phyloP scores from a whole-genome alignment of 805 yeast species.

The Candida gorgasii region DNA sequence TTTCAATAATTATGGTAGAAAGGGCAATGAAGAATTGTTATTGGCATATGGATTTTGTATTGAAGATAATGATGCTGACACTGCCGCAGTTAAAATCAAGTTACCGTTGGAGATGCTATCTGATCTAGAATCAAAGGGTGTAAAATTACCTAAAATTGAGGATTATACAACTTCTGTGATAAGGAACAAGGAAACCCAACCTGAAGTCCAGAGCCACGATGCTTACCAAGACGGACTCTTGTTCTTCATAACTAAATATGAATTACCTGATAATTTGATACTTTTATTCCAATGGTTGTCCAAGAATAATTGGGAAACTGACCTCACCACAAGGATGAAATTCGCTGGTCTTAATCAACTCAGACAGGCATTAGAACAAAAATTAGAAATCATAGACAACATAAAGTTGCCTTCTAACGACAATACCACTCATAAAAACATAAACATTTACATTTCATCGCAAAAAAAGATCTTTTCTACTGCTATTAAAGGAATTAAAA shows the following conservation, averaged over 20 bases:
- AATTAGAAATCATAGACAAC: slow-evolving; percentile 34
- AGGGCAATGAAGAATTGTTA: slow-evolving; percentile 80
- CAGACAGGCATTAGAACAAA: slow-evolving; percentile 51
- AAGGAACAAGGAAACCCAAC: slow-evolving; percentile 7
- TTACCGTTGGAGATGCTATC: slow-evolving; percentile 39
- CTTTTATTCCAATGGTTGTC: slow-evolving; percentile 57
- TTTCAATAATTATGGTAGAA: slow-evolving; percentile 83
- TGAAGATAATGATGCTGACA: slow-evolving; percentile 57
- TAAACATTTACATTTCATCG: slow-evolving; percentile 47
- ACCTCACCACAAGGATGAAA: slow-evolving; percentile 51
- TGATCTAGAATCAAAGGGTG: slow-evolving; percentile 35
- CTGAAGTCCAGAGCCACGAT: slow-evolving; percentile 12
- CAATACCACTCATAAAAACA: slow-evolving; percentile 16
- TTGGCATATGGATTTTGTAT: slow-evolving; percentile 80
- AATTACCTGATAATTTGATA: slow-evolving; percentile 46
- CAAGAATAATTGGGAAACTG: slow-evolving; percentile 48
- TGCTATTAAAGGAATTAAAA: slow-evolving; percentile 46
- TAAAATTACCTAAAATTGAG: slow-evolving; percentile 34
- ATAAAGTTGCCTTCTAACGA: slow-evolving; percentile 10
- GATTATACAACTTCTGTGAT: slow-evolving; percentile 43
- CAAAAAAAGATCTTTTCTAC: slow-evolving; percentile 50
- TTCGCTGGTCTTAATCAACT: slow-evolving; percentile 63
- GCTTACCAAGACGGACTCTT: slow-evolving; percentile 35
- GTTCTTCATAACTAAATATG: slow-evolving; percentile 35
- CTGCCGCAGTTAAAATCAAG: slow-evolving; percentile 59